These are phyloP conservation scores for Pistacia integerrima DNA, from an alignment of 345 rosid genomes.

Conservation along the genomic window DNA sequence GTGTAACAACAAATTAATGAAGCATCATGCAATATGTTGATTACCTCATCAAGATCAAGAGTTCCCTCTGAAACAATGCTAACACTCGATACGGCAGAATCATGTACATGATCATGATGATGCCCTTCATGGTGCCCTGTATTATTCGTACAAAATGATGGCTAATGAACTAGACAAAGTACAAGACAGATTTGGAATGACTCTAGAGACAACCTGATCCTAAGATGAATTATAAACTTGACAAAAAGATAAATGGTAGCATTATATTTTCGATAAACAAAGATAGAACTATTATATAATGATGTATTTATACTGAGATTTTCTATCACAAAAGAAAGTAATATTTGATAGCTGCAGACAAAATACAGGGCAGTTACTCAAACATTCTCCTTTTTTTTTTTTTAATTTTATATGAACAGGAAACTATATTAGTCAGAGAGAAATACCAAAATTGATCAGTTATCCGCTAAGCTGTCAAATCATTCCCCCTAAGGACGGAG, in stretches of 20 bases:
- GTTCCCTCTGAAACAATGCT: slow-evolving; percentile 69
- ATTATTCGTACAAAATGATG: slow-evolving; percentile 8
- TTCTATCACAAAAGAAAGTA: not conserved
- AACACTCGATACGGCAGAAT: slow-evolving; percentile 70
- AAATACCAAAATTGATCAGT: no score
- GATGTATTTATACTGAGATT: not conserved
- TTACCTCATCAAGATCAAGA: slow-evolving; percentile 80
- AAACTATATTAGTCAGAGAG: no score
- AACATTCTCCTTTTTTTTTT: not conserved
- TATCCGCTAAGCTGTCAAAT: no score
- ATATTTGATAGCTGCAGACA: not conserved
- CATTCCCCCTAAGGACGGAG: no score
- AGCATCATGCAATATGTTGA: not conserved
- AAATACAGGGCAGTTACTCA: not conserved
- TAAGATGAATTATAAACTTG: not conserved
- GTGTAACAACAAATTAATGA: not conserved
- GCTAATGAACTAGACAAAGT: not conserved
- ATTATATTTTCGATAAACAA: not conserved
- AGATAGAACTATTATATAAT: not conserved
- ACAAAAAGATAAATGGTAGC: not conserved
- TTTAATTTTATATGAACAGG: no score
- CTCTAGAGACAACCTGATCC: not conserved
- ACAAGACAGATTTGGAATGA: not conserved
- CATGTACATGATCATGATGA: slow-evolving; percentile 67
- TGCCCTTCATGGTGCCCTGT: slow-evolving; percentile 51